Conservation (phyloP, 2,329 filamentous ascomycete species). For the Talaromyces islandicus region DNA sequence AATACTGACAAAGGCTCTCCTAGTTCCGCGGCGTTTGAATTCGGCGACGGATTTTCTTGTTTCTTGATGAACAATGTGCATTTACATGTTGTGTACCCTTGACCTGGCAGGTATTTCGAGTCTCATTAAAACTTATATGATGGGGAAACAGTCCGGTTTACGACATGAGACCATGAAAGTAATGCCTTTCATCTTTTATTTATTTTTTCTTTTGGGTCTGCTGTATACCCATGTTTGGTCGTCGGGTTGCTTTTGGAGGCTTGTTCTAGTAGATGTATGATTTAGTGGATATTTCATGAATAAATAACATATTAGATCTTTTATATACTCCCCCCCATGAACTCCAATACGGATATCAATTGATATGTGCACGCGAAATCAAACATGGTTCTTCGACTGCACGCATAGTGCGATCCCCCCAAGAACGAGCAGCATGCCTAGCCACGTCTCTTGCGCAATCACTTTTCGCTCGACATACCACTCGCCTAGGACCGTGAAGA, state of each 20-base stretch:
- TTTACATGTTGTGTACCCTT: neutral
- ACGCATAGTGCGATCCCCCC: conserved; percentile 80
- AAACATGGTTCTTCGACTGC: conserved; percentile 39
- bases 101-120: neutral
- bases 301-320: no score
- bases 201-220: neutral
- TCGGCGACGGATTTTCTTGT: neutral
- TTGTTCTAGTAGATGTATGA: neutral
- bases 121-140: neutral
- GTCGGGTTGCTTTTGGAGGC: neutral
- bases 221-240: neutral
- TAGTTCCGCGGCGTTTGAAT: conserved; percentile 47
- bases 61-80: neutral
- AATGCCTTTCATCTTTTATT: neutral
- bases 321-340: no score
- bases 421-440: conserved; percentile 74
- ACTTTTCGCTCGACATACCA: conserved; percentile 93
- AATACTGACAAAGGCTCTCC: conserved; percentile 21
- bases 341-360: no score
- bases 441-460: conserved; percentile 76
- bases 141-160: neutral
- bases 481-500: conserved; percentile 93
- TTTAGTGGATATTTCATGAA: neutral
- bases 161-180: neutral
- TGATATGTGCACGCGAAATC: neutral